Evolutionary conservation across 1,284 basidiomycete genomes (phyloP), one percentile per base, ranked within the genome.

Genomic region (Malassezia obtusa): DNA sequence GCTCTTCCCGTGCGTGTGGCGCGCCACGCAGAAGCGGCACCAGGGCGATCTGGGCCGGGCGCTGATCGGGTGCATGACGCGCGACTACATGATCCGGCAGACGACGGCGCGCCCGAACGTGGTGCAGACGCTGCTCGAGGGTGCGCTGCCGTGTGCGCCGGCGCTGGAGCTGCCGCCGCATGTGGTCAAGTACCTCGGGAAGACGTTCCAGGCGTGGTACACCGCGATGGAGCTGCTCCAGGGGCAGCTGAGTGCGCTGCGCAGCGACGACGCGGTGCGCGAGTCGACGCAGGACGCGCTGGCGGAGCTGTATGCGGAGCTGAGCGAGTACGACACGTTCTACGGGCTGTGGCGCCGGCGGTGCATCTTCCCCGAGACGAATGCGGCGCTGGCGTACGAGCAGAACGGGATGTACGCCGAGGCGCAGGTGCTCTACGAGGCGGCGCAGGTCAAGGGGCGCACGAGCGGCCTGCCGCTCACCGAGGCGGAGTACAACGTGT

Each of bases 321-420:
- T 99, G 35, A 84, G 84, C 15, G 94, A 99, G 76, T 91, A 95
- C 59, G 95, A 98, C 75, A 82, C 95, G 77, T 96, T 96, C 76
- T 94, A 99, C 74, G 94, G 94, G 5, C 77, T 96, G 24, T 98
- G 94, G 85, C 82, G 94, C 28, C 82, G 87, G 50, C 85, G 92
- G 21, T 86, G 84, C 58, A 79, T 90, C 32, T 89, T 89, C 65
- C 77, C 81, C 8, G 94, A 99, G 68, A 96, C 91, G 4, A 95
- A 95, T 61, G 82, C 86, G 17, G 90, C 86, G 4, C 80, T 99
- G 49, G 85, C 89, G 4, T 90, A 86, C 67, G 95, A 99, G 77
- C 94, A 99, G 75, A 89, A 88, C 60, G 94, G 95, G 15, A 85
- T 94, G 80, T 98, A 92, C 91, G 85, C 87, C 31, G 85, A 92